Base-by-base conservation (phyloP, 2,329 filamentous ascomycete species). In the Myriangium duriaei region DNA sequence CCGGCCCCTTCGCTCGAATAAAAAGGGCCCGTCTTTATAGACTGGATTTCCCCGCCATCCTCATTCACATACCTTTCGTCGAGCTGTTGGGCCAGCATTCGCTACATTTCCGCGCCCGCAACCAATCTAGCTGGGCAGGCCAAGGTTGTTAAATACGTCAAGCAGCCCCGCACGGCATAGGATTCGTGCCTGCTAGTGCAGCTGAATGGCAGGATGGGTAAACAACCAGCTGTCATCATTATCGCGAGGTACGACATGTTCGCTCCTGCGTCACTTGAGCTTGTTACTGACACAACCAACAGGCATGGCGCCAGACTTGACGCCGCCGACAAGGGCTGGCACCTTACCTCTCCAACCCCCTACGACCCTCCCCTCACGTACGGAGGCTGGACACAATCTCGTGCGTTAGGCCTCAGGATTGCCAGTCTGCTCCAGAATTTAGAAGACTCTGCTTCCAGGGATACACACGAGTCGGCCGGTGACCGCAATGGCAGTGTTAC, bases 311-410 rank as follows among this genome's bases (percentile, higher is more conserved):
- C 87, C 51, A 81, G 91, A 49, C 79, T 98, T 41, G 91, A 98
- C 59, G 85, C 85, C 40, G 86, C 87, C 45, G 87, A 98, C 68
- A 86, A 87, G 57, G 76, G 84, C 58, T 98, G 91, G 91, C 85
- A 95, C 59, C 71, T 94, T 39, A 81, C 82, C 18, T 94, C 91
- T 4, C 82, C 87, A 1, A 87, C 85, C 4, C 91, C 91, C 2
- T 98, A 96, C 66, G 88, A 98, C 48, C 84, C 91, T 47, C 91
- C 91, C 34, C 69, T 98, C 41, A 94, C 87, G 2, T 96, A 95
- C 55, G 83, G 84, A 49, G 91, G 91, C 47, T 95, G 91, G 81
- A 74, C 79, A 11, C 91, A 96, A 59, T 79, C 82, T 38, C 78
- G 81, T 49, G 75, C 79, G 4, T 72, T 95, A 15, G 91, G 91